Conservation (phyloP, 805 yeast genomes). For the Metschnikowia amazonensis region DNA sequence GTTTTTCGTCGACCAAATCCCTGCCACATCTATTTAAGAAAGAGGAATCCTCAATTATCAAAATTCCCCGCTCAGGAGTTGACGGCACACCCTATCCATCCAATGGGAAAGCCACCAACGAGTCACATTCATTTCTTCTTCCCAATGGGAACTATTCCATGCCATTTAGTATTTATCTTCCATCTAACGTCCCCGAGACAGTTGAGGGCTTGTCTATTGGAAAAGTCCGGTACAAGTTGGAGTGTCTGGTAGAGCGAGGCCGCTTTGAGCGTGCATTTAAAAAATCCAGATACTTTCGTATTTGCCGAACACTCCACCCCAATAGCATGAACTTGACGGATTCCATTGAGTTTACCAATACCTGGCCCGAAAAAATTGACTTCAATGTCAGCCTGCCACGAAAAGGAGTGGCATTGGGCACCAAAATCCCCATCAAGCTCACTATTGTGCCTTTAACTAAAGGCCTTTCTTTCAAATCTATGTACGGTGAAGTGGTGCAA, state of each 20-base stretch:
- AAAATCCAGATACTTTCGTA: conserved; percentile 38
- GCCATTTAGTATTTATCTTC: conserved; percentile 44
- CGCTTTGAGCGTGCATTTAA: conserved; percentile 37
- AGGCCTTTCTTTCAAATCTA: conserved; percentile 37
- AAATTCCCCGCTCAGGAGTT: conserved; percentile 33
- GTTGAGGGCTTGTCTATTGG: conserved; percentile 48
- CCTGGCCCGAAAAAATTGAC: conserved; percentile 53
- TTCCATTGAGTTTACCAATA: conserved; percentile 44
- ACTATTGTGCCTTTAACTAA: conserved; percentile 46
- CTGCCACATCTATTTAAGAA: conserved; percentile 23
- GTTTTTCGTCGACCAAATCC: conserved; percentile 29
- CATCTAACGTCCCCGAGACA: conserved; percentile 47
- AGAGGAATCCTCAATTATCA: conserved; percentile 19
- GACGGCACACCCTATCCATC: conserved; percentile 40
- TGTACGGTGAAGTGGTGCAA: conserved; percentile 33
- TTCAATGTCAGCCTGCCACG: conserved; percentile 43
- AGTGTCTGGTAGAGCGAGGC: conserved; percentile 41
- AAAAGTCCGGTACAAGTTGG: conserved; percentile 40
- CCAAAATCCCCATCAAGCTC: conserved; percentile 39
- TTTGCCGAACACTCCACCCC: conserved; percentile 43
- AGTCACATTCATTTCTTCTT: conserved; percentile 35
- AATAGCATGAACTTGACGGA: conserved; percentile 38
- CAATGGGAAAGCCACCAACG: conserved; percentile 5
- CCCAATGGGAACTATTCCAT: conserved; percentile 52
- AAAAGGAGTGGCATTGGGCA: conserved; percentile 47